Conservation (phyloP, 2,329 filamentous ascomycete genomes). For the Penicillium glabrum region DNA sequence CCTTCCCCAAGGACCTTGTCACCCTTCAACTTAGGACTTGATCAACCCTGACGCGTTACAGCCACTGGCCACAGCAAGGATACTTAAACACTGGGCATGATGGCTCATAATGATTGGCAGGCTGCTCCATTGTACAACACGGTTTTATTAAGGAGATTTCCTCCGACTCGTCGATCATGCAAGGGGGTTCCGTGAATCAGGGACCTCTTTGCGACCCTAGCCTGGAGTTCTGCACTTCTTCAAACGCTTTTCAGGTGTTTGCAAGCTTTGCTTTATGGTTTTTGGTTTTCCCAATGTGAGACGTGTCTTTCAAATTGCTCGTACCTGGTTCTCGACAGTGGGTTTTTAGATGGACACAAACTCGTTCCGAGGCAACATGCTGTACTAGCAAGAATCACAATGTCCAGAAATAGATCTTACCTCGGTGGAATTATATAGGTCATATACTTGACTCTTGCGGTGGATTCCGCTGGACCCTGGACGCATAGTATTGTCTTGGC, state of each 20-base stretch:
- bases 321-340: not conserved
- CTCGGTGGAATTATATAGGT: not conserved
- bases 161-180: constrained; percentile 8
- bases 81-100: not conserved
- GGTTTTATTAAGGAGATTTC: not conserved
- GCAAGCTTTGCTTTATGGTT: not conserved
- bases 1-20: not conserved
- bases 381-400: no score
- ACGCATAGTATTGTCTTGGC: constrained; percentile 4
- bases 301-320: not conserved
- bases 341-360: not conserved
- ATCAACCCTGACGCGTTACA: not conserved
- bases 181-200: constrained; percentile 7
- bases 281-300: not conserved
- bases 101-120: not conserved
- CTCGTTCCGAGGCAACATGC: not conserved
- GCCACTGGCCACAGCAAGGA: not conserved
- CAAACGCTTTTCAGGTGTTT: not conserved
- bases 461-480: not conserved
- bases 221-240: not conserved
- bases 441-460: not conserved
- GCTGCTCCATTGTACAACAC: not conserved
- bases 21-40: not conserved
- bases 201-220: not conserved
- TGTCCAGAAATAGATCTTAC: no score